phyloP scores from a whole-genome alignment of 352 stramenopile genomes.

The Thraustotheca clavata region DNA sequence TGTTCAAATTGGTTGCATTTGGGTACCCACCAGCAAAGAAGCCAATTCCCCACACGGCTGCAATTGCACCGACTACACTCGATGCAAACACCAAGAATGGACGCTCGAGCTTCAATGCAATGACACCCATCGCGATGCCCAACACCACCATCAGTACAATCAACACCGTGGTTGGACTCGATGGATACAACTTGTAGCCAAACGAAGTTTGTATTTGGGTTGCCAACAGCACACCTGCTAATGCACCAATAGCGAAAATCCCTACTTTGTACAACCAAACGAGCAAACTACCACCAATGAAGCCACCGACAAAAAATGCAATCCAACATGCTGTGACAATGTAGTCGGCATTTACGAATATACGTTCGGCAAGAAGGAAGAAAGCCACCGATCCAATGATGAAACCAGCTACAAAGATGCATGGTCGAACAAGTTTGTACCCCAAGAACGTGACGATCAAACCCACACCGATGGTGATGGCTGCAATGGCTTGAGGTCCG shows the following conservation, averaged over 20 bases:
- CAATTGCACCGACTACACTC: conserved; percentile 40
- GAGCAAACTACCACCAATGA: conserved; percentile 28
- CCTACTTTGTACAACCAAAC: conserved; percentile 36
- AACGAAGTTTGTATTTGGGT: conserved; percentile 42
- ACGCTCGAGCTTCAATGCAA: conserved; percentile 46
- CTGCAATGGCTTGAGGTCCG: conserved; percentile 37
- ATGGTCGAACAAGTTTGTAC: conserved; percentile 44
- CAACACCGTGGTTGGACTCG: conserved; percentile 31
- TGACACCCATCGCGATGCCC: conserved; percentile 29
- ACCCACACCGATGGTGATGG: conserved; percentile 36
- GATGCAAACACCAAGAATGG: conserved; percentile 45
- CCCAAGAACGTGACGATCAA: conserved; percentile 36
- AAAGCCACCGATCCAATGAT: conserved; percentile 50
- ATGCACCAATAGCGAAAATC: conserved; percentile 33
- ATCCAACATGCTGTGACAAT: conserved; percentile 44
- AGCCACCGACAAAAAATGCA: conserved; percentile 31
- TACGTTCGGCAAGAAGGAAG: conserved; percentile 33
- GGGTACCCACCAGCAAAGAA: conserved; percentile 60
- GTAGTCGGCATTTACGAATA: conserved; percentile 27
- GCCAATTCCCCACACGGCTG: conserved; percentile 44
- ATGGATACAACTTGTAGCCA: conserved; percentile 28
- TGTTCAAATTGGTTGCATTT: conserved; percentile 38
- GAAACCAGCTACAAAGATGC: conserved; percentile 61
- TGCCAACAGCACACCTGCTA: conserved; percentile 33
- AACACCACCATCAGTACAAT: conserved; percentile 37